Conservation (phyloP, 2,329 filamentous ascomycete genomes). For the Claviceps quebecensis region DNA sequence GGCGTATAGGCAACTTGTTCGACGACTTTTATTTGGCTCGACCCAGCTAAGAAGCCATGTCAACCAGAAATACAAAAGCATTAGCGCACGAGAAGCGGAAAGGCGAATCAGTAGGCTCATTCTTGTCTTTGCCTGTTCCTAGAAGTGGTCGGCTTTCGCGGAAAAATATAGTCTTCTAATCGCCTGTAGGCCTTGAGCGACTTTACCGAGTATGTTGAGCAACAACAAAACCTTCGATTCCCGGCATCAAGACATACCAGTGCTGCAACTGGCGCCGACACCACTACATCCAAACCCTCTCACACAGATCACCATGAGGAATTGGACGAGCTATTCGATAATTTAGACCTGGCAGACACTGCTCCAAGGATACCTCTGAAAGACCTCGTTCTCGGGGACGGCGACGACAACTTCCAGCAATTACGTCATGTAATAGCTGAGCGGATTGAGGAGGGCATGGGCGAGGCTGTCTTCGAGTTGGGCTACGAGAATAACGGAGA, state of each 20-base stretch:
- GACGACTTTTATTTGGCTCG: conserved; percentile 10
- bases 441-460: conserved; percentile 68
- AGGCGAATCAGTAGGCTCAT: conserved; percentile 59
- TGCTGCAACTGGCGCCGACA: conserved; percentile 15
- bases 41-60: conserved; percentile 29
- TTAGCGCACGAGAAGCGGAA: conserved; percentile 67
- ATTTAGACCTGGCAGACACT: conserved; percentile 66
- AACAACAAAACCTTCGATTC: conserved; percentile 68
- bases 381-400: conserved; percentile 54
- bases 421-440: conserved; percentile 52
- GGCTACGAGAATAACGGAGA: conserved; percentile 85
- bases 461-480: conserved; percentile 82
- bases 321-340: conserved; percentile 82
- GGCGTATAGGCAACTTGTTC: too few species aligned
- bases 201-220: conserved; percentile 94
- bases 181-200: conserved; percentile 59
- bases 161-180: conserved; percentile 2
- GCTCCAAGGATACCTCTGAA: conserved; percentile 55
- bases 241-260: conserved; percentile 24
- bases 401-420: conserved; percentile 46
- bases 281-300: conserved; percentile 10
- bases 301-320: conserved; percentile 53
- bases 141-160: not conserved
- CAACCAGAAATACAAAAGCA: conserved; percentile 42
- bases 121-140: not conserved